Evolutionary conservation across 345 rosid genomes (phyloP).

Genomic region (Microcos paniculata): DNA sequence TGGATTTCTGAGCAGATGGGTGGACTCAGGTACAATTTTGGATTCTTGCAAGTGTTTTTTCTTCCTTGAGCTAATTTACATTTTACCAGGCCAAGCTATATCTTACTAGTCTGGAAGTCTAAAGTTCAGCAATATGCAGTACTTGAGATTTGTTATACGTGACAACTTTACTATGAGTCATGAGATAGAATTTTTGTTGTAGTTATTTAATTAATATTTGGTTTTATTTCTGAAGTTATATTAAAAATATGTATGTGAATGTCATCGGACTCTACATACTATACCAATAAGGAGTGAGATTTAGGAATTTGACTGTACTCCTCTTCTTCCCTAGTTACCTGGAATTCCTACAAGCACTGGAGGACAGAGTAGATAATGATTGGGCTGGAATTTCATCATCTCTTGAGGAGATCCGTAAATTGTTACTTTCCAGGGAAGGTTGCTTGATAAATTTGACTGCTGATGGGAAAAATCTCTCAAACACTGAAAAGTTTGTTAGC

Average conservation of each 20-base stretch:
- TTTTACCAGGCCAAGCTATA: background rate
- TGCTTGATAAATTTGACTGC: slow-evolving; percentile 91
- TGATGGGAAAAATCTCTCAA: slow-evolving; percentile 65
- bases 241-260: background rate
- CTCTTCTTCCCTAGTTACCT: slow-evolving; percentile 52
- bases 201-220: background rate
- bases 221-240: background rate
- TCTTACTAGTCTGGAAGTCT: background rate
- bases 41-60: background rate
- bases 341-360: slow-evolving; percentile 77
- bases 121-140: background rate
- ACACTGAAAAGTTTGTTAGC: slow-evolving; percentile 58
- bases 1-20: slow-evolving; percentile 99
- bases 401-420: slow-evolving; percentile 79
- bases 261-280: background rate
- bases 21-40: slow-evolving; percentile 73
- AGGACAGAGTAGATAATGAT: slow-evolving; percentile 80
- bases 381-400: slow-evolving; percentile 89
- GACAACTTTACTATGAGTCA: background rate
- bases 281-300: background rate
- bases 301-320: background rate
- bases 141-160: slow-evolving; percentile 7
- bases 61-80: background rate
- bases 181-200: background rate
- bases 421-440: slow-evolving; percentile 70